Conservation (phyloP, 139 green algal species). For the Chlorella ohadii region DNA sequence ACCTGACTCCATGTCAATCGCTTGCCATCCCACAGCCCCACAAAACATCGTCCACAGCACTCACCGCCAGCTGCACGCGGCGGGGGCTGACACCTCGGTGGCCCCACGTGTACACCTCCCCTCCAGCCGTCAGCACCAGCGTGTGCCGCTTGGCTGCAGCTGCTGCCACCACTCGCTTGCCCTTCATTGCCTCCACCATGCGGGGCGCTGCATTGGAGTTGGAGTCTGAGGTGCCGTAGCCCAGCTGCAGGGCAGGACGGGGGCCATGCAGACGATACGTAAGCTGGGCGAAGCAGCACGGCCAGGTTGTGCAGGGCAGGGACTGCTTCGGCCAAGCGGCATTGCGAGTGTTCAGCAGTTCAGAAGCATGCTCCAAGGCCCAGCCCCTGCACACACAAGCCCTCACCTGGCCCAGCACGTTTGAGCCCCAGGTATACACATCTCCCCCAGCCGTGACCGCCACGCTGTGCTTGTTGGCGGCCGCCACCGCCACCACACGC, state of each 20-base stretch:
- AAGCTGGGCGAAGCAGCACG: too few relatives aligned
- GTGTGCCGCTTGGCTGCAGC: conserved; percentile 92
- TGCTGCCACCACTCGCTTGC: conserved; percentile 65
- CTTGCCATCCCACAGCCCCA: too few relatives aligned
- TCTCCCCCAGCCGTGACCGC: conserved; percentile 71
- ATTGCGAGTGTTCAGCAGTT: too few relatives aligned
- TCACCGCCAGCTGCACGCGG: conserved; percentile 62
- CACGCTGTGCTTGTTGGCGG: conserved; percentile 88
- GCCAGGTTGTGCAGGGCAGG: too few relatives aligned
- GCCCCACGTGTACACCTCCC: conserved; percentile 90
- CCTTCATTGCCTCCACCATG: conserved; percentile 84
- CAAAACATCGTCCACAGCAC: too few relatives aligned
- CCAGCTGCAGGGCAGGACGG: conserved; percentile 66
- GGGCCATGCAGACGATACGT: too few relatives aligned
- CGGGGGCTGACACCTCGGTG: conserved; percentile 74
- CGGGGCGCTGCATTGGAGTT: conserved; percentile 71
- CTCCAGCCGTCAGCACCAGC: conserved; percentile 75
- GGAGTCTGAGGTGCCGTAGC: conserved; percentile 85
- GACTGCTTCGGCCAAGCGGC: too few relatives aligned
- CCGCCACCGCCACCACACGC: conserved; percentile 75
- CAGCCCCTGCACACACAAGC: too few relatives aligned
- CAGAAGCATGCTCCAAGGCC: too few relatives aligned
- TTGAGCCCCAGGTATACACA: conserved; percentile 87
- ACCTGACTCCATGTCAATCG: too few relatives aligned
- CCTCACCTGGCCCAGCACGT: conserved; percentile 56